Evolutionary conservation across 495 filamentous ascomycete species (phyloP).

Genomic region (Aspergillus mulundensis): DNA sequence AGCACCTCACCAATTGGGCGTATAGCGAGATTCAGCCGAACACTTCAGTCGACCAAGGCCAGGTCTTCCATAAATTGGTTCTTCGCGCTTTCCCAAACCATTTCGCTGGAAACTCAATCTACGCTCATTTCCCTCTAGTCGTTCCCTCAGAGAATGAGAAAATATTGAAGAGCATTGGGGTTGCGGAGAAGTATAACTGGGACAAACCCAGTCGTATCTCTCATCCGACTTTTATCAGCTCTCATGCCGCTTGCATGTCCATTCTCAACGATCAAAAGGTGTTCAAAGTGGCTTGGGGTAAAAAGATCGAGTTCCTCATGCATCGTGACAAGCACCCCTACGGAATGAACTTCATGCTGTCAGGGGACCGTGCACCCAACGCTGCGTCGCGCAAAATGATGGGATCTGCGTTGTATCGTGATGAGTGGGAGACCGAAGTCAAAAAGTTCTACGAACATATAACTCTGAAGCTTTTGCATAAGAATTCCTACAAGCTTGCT

Average conservation of each 20-base stretch:
- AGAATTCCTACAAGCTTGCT: conserved; percentile 48
- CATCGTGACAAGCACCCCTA: conserved; percentile 34
- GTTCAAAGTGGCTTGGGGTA: conserved; percentile 56
- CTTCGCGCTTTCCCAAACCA: conserved; percentile 57
- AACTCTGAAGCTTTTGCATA: conserved; percentile 47
- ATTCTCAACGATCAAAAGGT: conserved; percentile 46
- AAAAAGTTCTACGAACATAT: conserved; percentile 50
- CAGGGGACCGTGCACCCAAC: conserved; percentile 48
- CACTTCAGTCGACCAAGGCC: conserved; percentile 48
- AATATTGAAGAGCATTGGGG: conserved; percentile 45
- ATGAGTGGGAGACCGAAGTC: conserved; percentile 49
- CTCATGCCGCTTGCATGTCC: conserved; percentile 45
- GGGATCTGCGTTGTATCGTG: conserved; percentile 41
- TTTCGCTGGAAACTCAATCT: conserved; percentile 53
- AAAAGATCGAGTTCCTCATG: conserved; percentile 50
- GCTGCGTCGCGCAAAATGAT: conserved; percentile 46
- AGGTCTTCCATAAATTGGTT: conserved; percentile 59
- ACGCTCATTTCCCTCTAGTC: conserved; percentile 58
- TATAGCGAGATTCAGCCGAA: conserved; percentile 50
- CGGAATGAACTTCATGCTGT: conserved; percentile 51
- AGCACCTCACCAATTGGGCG: conserved; percentile 80
- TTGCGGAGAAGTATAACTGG: conserved; percentile 48
- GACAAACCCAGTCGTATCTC: conserved; percentile 36
- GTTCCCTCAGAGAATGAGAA: conserved; percentile 51
- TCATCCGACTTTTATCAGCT: conserved; percentile 39